Evolutionary conservation across 2,329 filamentous ascomycete genomes (phyloP).

Genomic region (Chrysoporthe puriensis): DNA sequence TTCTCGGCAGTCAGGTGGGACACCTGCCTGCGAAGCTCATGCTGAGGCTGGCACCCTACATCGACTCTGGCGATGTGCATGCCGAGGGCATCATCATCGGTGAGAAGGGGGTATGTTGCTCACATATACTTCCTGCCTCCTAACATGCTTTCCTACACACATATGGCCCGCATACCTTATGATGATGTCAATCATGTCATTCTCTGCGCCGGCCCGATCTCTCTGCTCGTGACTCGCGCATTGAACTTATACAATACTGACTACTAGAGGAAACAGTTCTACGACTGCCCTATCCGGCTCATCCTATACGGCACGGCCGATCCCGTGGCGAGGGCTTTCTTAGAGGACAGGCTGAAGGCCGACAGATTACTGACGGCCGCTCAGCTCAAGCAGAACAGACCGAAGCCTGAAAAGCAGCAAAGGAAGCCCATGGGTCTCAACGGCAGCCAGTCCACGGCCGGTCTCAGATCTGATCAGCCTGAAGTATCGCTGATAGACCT

Average conservation of each 20-base stretch:
- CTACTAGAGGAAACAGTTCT: slow-evolving; percentile 40
- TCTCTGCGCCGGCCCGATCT: not conserved
- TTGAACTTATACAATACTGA: not conserved
- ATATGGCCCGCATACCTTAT: not conserved
- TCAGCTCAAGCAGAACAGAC: slow-evolving; percentile 58
- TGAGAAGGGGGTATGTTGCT: slow-evolving; percentile 50
- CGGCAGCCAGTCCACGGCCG: slow-evolving; percentile 44
- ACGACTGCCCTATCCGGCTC: slow-evolving; percentile 73
- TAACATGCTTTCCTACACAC: not conserved
- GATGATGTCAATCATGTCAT: not conserved
- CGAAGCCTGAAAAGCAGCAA: slow-evolving; percentile 57
- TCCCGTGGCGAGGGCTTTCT: slow-evolving; percentile 49
- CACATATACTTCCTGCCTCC: not conserved
- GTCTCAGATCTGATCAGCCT: slow-evolving; percentile 39
- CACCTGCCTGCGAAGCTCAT: slow-evolving; percentile 72
- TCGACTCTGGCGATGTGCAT: slow-evolving; percentile 45
- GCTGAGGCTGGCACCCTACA: slow-evolving; percentile 72
- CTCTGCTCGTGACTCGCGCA: too few relatives aligned
- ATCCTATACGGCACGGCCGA: slow-evolving; percentile 71
- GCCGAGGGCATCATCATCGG: slow-evolving; percentile 74
- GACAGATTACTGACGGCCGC: slow-evolving; percentile 66
- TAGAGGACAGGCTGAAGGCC: slow-evolving; percentile 65
- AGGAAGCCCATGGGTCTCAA: slow-evolving; percentile 44
- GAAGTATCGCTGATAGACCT: slow-evolving; percentile 64
- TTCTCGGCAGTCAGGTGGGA: slow-evolving; percentile 74